Evolutionary conservation across 2,329 filamentous ascomycete genomes (phyloP), one percentile per base, ranked within the genome.

Genomic region (Paraconiothyrium brasiliense): DNA sequence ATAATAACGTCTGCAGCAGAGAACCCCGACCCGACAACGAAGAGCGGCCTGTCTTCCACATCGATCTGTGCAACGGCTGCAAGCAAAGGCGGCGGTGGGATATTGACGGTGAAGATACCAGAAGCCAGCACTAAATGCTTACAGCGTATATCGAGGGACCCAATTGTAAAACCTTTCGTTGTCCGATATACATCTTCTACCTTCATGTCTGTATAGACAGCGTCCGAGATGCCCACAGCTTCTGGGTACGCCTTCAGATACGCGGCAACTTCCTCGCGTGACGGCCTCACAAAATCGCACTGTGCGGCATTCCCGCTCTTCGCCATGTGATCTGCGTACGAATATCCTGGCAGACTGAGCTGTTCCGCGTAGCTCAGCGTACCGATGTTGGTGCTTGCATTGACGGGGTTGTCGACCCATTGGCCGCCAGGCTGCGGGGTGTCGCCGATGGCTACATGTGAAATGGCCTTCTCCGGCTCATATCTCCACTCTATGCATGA

Each of bases 331-430:
- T 86, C 82, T 2, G 81, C 79, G 67, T 87, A 87, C 6, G 83
- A 83, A 70, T 88, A 89, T 0, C 84, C 86, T 0, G 87, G 87
- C 30, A 89, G 77, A 14, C 85, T 87, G 7, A 89, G 79, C 82
- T 87, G 86, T 60, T 87, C 85, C 2, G 86, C 85, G 77, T 89
- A 89, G 72, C 86, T 88, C 72, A 89, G 71, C 0, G 86, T 85
- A 47, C 84, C 85, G 63, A 88, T 87, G 59, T 87, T 82, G 74
- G 82, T 83, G 70, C 83, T 86, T 3, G 84, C 82, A 30, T 79
- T 79, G 14, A 82, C 79, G 0, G 83, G 81, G 59, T 86, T 83
- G 54, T 86, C 84, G 1, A 83, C 84, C 87, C 87, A 89, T 71
- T 89, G 86, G 7, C 87, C 87, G 16, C 87, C 87, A 1, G 85